phyloP scores from a whole-genome alignment of 1,284 basidiomycete genomes.

The Pulveroboletus sp. region DNA sequence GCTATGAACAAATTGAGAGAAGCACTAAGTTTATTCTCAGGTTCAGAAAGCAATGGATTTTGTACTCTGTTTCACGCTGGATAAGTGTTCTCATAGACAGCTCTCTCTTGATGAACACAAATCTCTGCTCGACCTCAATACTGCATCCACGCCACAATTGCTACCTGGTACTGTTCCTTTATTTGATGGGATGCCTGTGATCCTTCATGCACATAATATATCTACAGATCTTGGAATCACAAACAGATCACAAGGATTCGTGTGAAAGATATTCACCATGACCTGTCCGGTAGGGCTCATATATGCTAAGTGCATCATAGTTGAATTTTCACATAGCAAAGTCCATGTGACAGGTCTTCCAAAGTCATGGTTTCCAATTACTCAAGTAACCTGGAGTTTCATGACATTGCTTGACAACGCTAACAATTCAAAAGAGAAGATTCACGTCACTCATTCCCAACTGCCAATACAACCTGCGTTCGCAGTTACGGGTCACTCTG shows the following conservation, averaged over 20 bases:
- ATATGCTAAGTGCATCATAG: not conserved
- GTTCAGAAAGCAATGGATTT: too few species aligned
- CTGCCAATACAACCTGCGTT: not conserved
- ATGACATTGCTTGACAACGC: accelerated
- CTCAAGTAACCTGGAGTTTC: not conserved
- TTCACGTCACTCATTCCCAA: not conserved
- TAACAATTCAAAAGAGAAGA: not conserved
- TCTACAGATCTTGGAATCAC: constrained; percentile 31
- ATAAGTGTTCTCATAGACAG: too few species aligned
- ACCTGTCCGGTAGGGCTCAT: not conserved
- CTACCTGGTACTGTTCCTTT: not conserved
- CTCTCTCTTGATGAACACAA: too few species aligned
- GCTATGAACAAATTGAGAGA: not conserved
- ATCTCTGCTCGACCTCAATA: too few species aligned
- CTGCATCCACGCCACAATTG: not conserved
- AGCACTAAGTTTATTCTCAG: not conserved
- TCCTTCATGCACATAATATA: constrained; percentile 24
- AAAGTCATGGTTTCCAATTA: not conserved
- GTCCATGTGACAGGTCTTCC: not conserved
- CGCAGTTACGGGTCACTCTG: not conserved
- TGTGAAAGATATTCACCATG: constrained; percentile 8
- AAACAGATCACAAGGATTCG: constrained; percentile 26
- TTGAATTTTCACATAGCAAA: not conserved
- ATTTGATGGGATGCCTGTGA: constrained; percentile 30
- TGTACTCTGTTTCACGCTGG: too few species aligned